Evolutionary conservation across 306 rosid genomes (phyloP), one percentile per base, ranked within the genome.

Genomic region (Quercus berberidifolia): DNA sequence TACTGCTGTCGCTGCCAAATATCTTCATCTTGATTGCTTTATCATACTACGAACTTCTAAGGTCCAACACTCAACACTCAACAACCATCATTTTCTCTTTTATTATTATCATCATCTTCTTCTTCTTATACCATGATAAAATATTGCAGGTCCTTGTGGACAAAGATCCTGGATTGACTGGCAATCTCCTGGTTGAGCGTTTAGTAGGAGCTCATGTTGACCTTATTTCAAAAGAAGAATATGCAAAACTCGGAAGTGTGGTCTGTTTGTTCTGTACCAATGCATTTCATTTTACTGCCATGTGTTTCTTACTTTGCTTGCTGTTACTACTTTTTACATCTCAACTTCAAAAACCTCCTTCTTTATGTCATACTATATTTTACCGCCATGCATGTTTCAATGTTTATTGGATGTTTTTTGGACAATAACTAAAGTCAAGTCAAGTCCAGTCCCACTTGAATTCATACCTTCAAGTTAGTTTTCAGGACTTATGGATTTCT

Each of bases 1-100:
- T 57, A 95, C 98, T 75, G 98, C 98, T 5, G 99, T 95, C 26
- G 98, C 98, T 49, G 97, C 99, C 2, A 90, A 87, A 85, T 95
- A 95, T 82, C 84, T 95, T 54, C 89, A 93, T 83, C 98, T 95
- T 25, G 96, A 93, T 67, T 88, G 88, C 69, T 91, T 80, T 82
- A 94, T 93, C 43, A 93, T 95, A 69, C 91, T 93, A 46, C 88
- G 92, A 71, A 93, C 96, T 51, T 91, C 97, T 3, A 87, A 89
- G 96, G 97, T 92, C 55, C 17, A n/a, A 18, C 49, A 8, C 9
- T 56, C 23, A 38, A 38, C 43, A 2, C 43, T 38, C 46, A 38
- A 38, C 46, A 41, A 38, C 46, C 46, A 2, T 38, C 11, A 8
- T 38, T 38, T 38, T 7, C 0, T 38, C 11, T 38, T 38, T 26